Evolutionary conservation across 306 rosid genomes (phyloP), one percentile per base, ranked within the genome.

Genomic region (Sechiopsis laciniata): DNA sequence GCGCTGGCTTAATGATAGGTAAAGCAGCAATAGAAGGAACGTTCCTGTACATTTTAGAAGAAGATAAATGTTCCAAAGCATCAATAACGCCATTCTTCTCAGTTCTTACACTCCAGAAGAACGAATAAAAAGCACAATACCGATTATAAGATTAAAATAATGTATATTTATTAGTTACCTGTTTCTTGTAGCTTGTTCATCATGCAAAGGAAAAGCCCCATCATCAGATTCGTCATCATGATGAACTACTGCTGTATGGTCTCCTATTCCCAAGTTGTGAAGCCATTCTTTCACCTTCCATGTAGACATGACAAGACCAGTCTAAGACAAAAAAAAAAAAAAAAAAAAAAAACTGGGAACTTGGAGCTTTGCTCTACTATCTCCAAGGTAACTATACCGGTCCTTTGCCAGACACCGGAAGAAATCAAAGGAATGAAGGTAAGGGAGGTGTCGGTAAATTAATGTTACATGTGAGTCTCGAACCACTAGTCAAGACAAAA

Each of bases 261-360:
- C 97, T n/a, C 64, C 85, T 64, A 93, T 83, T 76, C 98, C 97
- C 71, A 87, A 72, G 82, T 86, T 88, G 15, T 90, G 96, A 60
- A 93, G 97, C 97, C 98, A 93, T 79, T 93, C 98, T 88, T 85
- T 93, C 54, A 88, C 88, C 97, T 93, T 78, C 46, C 74, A 10
- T 8, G 73, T 15, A 55, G 37, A 75, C 26, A 72, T 84, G 26
- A 5, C 15, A 16, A 29, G 32, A 20, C 73, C 57, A 48, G 54
- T 50, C 57, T 26, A 26, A 26, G 29, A 26, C 29, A 26, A 26
- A 2, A 26, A 26, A 26, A 26, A 26, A 26, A 26, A 26, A 2
- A 26, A 26, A 26, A 26, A 26, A 26, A 1, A 26, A 2, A 26
- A 26, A 26, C 29, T 26, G 29, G 29, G 29, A 26, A 26, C 1